Conservation (phyloP, 306 rosid genomes). For the Prunus campanulata region DNA sequence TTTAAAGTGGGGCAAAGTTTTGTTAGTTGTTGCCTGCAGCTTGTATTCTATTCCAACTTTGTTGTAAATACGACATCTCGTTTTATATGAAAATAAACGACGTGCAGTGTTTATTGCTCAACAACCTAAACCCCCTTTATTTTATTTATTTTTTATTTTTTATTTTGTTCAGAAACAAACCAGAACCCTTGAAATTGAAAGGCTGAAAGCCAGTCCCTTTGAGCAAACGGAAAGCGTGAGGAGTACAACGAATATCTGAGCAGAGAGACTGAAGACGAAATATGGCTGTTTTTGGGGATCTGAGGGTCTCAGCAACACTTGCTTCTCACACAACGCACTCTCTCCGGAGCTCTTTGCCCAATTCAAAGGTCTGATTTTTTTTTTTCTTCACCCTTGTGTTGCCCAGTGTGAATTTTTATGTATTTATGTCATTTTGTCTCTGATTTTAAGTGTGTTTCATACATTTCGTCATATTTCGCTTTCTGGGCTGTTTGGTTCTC, state of each 20-base stretch:
- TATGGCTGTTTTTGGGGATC: constrained; percentile 74
- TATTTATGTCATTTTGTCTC: background rate
- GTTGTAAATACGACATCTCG: constrained; percentile 9
- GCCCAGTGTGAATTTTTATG: background rate
- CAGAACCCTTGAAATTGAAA: background rate
- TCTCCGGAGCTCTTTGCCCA: constrained; percentile 43
- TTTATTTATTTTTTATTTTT: too few relatives aligned
- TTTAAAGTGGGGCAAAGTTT: background rate
- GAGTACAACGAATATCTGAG: background rate
- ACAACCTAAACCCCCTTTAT: background rate
- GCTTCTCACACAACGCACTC: constrained; percentile 52
- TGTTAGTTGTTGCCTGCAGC: background rate
- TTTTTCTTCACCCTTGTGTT: background rate
- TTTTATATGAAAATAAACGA: background rate
- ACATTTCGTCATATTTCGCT: background rate
- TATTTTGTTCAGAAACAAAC: too few relatives aligned
- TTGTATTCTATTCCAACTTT: background rate
- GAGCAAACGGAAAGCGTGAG: background rate
- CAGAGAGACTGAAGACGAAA: background rate
- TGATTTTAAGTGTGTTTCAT: constrained; percentile 9
- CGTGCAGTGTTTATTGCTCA: background rate
- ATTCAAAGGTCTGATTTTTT: constrained; percentile 54
- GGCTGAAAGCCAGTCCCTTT: background rate
- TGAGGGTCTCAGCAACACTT: constrained; percentile 68
- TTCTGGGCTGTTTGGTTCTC: background rate